Conservation (phyloP, 2,329 filamentous ascomycete genomes). For the Aureobasidium sp. region DNA sequence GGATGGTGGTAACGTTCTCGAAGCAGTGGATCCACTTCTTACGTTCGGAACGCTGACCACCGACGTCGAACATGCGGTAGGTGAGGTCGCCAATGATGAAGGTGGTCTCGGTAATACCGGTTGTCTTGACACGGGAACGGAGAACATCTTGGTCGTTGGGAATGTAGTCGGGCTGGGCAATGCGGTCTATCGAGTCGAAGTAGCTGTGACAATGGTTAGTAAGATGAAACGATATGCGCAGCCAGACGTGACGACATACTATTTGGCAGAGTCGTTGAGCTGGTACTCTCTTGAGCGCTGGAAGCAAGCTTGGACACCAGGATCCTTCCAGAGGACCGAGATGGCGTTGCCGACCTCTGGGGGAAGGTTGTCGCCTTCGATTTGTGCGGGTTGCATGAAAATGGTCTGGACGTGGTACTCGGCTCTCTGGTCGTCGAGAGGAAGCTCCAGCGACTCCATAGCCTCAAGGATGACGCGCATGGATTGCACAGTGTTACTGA, state of each 20-base stretch:
- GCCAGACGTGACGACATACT: conserved; percentile 51
- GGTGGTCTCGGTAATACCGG: conserved; percentile 89
- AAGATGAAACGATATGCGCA: conserved; percentile 14
- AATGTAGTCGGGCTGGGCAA: conserved; percentile 81
- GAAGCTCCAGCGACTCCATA: conserved; percentile 64
- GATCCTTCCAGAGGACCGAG: conserved; percentile 85
- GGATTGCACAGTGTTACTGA: conserved; percentile 62
- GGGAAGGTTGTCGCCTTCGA: conserved; percentile 89
- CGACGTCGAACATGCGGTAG: conserved; percentile 95
- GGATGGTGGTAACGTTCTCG: conserved; percentile 82
- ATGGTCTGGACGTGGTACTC: conserved; percentile 98
- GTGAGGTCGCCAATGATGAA: conserved; percentile 88
- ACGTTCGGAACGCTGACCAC: conserved; percentile 82
- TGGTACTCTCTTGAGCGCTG: conserved; percentile 93
- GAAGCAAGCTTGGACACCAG: conserved; percentile 89
- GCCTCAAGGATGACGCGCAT: conserved; percentile 64
- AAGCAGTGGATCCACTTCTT: conserved; percentile 99
- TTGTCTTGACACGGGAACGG: conserved; percentile 81
- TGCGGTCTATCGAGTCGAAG: conserved; percentile 90
- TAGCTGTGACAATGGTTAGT: conserved; percentile 54
- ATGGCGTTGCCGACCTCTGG: conserved; percentile 91
- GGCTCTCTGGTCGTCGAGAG: conserved; percentile 82
- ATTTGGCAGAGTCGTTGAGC: conserved; percentile 91
- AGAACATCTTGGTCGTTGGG: conserved; percentile 93
- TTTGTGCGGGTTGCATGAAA: conserved; percentile 96